Evolutionary conservation across 495 filamentous ascomycete species (phyloP), one percentile per base, ranked within the genome.

Genomic region (Penicillium angulare): DNA sequence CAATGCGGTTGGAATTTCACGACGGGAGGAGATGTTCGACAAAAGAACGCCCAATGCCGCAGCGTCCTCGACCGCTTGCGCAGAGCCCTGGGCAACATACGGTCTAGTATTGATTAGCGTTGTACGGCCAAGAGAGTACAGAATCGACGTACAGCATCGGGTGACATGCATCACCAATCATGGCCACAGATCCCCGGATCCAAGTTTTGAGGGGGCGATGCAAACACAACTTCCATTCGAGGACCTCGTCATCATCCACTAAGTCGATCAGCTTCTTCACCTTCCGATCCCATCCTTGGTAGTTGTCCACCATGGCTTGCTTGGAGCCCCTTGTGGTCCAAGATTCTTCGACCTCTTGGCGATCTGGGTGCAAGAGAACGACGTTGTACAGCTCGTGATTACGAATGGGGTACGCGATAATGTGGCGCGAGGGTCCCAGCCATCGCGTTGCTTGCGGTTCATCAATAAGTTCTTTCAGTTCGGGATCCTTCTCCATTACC

Each of bases 91-190:
- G 9, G 70, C 76, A 41, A 74, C 54, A 23, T 75, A 74, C 0
- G 72, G 72, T 3, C 72, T 75, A 49, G 0, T 7, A 20, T 8
- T n/a, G 9, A 20, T 53, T 50, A 50, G 47, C 27, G n/a, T 48
- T 16, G 31, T 9, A 41, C 32, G 7, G 22, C 15, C 16, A 3
- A 43, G 24, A 17, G n/a, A 4, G 12, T 3, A 17, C 12, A 5
- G 3, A 31, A 31, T 18, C 35, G 22, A 61, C 69, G 48, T 49
- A 73, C 47, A 87, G 75, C 59, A 84, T 86, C 3, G 86, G 84
- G 54, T 89, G 86, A 41, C 83, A 85, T 5, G 86, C 79, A 59
- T 88, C 86, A 18, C 86, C 86, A 17, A 88, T 72, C 34, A 89
- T 60, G 7, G 79, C 83, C 42, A 87, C 81, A 29, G 71, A 76